These are phyloP conservation scores for Didymella pomorum DNA, from an alignment of 2,329 filamentous ascomycete genomes.

Conservation along the genomic window DNA sequence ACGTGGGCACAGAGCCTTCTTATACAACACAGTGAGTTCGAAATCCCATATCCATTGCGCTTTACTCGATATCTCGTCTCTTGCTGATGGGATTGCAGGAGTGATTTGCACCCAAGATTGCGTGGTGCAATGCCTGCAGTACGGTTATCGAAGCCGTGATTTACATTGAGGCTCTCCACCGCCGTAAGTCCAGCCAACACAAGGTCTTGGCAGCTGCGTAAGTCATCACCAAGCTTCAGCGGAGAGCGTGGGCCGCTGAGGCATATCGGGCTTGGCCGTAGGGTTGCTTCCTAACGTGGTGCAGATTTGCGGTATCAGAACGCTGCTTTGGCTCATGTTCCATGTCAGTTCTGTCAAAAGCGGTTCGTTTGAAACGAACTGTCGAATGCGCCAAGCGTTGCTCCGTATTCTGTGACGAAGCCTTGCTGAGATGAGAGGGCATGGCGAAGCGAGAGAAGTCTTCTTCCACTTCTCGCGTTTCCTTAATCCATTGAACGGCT, in stretches of 20 bases:
- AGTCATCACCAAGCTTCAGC: neutral
- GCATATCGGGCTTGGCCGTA: neutral
- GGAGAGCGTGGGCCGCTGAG: neutral
- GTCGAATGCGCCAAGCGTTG: neutral
- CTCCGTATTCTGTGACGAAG: neutral
- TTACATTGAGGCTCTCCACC: slow-evolving; percentile 10
- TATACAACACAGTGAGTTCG: neutral
- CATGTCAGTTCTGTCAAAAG: neutral
- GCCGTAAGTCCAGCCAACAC: neutral
- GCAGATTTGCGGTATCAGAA: neutral
- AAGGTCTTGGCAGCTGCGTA: neutral
- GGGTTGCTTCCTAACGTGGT: neutral
- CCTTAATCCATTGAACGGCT: neutral
- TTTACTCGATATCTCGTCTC: neutral
- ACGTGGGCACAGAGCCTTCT: neutral
- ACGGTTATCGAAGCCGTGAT: neutral
- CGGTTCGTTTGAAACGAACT: neutral
- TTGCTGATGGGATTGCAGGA: slow-evolving; percentile 4
- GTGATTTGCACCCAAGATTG: neutral
- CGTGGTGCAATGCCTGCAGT: neutral
- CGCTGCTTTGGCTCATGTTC: neutral
- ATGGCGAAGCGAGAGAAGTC: neutral
- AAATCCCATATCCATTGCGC: neutral
- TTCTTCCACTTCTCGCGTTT: neutral
- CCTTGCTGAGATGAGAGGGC: neutral